Base-by-base conservation (phyloP, 768 basidiomycete species). In the Panaeolus papilionaceus region DNA sequence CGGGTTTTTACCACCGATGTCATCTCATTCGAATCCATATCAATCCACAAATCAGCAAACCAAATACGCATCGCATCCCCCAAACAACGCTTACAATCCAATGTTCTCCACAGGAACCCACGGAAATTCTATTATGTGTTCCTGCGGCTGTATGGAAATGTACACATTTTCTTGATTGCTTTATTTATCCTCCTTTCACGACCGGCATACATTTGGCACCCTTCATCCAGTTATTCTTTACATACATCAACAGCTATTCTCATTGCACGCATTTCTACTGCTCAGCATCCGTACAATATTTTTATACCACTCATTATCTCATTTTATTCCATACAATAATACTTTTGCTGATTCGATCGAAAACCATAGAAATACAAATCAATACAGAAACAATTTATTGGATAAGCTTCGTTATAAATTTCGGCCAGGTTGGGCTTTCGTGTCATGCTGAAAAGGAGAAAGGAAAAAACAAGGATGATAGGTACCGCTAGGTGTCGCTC, bases 91-190 rank as follows among this genome's bases (percentile, higher is more conserved):
- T 47, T 73, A 69, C 63, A 67, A 54, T 44, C 64, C 69, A 39
- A 62, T 65, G 39, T 69, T 68, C 42, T 49, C 63, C 62, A 33
- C 49, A 47, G 67, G 68, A 44, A 54, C 62, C 51, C 38, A 66
- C 61, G 49, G 62, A 39, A 64, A 65, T 66, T 38, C 67, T 45
- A 66, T 75, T 44, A 64, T 70, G 44, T 82, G 80, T 66, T 73
- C 74, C 64, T 82, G 81, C 71, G 79, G 81, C 16, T 81, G 80
- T 65, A 77, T 77, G 78, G 77, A 73, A 66, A 74, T 78, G n/a
- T 79, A 78, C 69, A 69, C 71, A 38, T 74, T 69, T 65, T 66
- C 66, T 54, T 74, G 70, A 58, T 64, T 33, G 54, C 54, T 58
- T 58, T 58, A 58, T 58, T 58, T 58, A 58, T 58, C 54, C 33